phyloP scores from a whole-genome alignment of 139 green algal genomes.

The Desmodesmus armatus region DNA sequence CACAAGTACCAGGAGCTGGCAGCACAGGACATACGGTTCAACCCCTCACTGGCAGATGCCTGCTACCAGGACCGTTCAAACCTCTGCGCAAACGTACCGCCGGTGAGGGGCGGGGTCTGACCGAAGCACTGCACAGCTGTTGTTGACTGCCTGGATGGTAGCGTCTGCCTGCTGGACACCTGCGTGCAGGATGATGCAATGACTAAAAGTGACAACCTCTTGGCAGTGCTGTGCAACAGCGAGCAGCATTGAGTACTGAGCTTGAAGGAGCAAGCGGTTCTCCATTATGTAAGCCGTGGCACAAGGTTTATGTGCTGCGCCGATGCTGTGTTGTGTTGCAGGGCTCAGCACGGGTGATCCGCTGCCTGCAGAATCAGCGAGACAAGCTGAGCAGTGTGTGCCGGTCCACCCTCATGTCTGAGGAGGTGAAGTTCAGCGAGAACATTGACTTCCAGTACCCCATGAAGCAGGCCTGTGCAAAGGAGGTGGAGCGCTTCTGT shows the following conservation, averaged over 20 bases:
- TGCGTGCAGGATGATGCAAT: too few species aligned
- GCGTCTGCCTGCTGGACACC: too few species aligned
- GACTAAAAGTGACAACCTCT: too few species aligned
- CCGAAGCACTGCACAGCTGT: too few species aligned
- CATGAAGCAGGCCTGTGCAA: constrained; percentile 80
- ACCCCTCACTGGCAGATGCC: constrained; percentile 76
- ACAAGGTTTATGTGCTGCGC: background rate
- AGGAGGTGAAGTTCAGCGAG: constrained; percentile 74
- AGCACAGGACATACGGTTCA: constrained; percentile 88
- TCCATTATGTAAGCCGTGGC: too few species aligned
- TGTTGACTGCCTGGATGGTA: too few species aligned
- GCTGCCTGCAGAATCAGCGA: constrained; percentile 80
- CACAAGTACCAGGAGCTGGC: constrained; percentile 73
- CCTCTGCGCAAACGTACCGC: constrained; percentile 66
- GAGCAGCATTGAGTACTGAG: too few species aligned
- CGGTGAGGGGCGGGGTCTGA: constrained; percentile 56
- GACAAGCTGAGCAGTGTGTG: constrained; percentile 73
- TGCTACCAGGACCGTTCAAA: constrained; percentile 76
- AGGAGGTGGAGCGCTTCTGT: constrained; percentile 80
- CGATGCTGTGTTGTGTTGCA: constrained; percentile 40
- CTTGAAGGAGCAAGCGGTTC: too few species aligned
- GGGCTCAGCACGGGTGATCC: constrained; percentile 83
- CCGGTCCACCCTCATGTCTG: constrained; percentile 72
- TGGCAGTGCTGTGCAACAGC: too few species aligned
- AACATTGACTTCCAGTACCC: constrained; percentile 88